A percentile compares a stretch with the other conserved stretches of the same genome.
Evolutionary conservation across 345 rosid species (phyloP).

Genomic region (Citrus mangshanensis): DNA sequence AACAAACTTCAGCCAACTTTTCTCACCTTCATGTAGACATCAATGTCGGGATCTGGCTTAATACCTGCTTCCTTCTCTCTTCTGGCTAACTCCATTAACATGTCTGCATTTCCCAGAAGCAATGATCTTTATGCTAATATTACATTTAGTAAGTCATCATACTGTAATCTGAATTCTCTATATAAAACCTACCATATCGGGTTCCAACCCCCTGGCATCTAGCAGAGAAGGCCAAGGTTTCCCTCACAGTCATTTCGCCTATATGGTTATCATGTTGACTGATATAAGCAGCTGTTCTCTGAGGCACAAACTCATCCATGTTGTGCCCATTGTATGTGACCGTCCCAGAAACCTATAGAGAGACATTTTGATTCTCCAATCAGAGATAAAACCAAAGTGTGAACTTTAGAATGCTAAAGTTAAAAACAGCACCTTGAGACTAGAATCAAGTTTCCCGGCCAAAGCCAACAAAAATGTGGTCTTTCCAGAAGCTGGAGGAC

Average conservation of each 20-base stretch:
- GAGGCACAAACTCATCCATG: conserved; percentile 43
- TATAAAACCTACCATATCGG: conserved; percentile 37
- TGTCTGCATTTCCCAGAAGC: conserved; percentile 34
- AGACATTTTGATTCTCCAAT: neutral
- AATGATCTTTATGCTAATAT: neutral
- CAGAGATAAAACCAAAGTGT: conserved; percentile 26
- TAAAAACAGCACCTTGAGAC: conserved; percentile 41
- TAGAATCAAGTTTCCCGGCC: conserved; percentile 69
- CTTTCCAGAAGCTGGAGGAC: conserved; percentile 88
- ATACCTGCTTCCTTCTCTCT: conserved; percentile 80
- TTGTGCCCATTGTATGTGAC: conserved; percentile 51
- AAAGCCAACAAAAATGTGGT: conserved; percentile 72
- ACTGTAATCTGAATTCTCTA: neutral
- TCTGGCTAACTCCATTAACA: conserved; percentile 65
- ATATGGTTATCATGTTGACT: conserved; percentile 82
- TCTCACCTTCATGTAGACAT: conserved; percentile 72
- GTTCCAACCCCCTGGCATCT: conserved; percentile 77
- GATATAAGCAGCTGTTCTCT: conserved; percentile 54
- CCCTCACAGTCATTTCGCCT: conserved; percentile 81
- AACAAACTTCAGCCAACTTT: neutral
- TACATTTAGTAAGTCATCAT: too few relatives aligned
- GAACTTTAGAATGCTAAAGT: neutral
- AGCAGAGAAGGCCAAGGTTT: conserved; percentile 83
- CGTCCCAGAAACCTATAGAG: conserved; percentile 32
- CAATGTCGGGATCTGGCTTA: conserved; percentile 77